Base-by-base conservation (phyloP, 176 grass and related monocot species). In the Sorghum bicolor region DNA sequence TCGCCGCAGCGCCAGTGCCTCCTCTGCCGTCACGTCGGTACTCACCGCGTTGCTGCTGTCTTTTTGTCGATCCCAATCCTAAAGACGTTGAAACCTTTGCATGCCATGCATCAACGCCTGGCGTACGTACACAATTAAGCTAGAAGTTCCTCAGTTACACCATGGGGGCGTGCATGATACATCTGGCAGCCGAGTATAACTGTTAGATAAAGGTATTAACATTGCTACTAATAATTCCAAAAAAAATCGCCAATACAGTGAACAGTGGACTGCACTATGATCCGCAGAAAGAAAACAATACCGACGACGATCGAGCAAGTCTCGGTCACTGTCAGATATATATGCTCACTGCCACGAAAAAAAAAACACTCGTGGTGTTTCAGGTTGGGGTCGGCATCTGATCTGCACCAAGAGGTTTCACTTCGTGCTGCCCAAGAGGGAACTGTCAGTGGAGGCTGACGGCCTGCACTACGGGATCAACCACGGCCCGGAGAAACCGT, bases 381-480 rank as follows among this genome's bases (percentile, higher is more conserved):
- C 79, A 98, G 96, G 96, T 75, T 98, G 93, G 96, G 91, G 96
- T 39, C 64, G 87, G 37, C 73, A 95, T 74, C 89, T 98, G 77
- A 89, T 95, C 79, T 93, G 96, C 77, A 92, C 83, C 89, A 95
- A 95, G 82, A 88, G 96, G 77, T 98, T 92, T 68, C 96, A 98
- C 91, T 95, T 98, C 70, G 80, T 98, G 68, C 85, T 98, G 28
- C 87, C 93, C 15, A 88, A 80, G 82, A 87, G 88, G 83, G 90
- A 97, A 40, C 36, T 76, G 9, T 37, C 70, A 24, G 80, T 82
- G 71, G 86, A 91, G 10, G 44, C 90, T 2, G 86, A 92, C 20
- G 78, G 75, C 11, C 79, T 93, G 10, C 64, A 72, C 82, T 90
- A 89, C 66, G 85, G 80, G 22, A 77, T 89, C 57, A 41, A 80